Evolutionary conservation across 129 eudicot species (phyloP), one percentile per base, ranked within the genome.

Genomic region (Arctium minus): DNA sequence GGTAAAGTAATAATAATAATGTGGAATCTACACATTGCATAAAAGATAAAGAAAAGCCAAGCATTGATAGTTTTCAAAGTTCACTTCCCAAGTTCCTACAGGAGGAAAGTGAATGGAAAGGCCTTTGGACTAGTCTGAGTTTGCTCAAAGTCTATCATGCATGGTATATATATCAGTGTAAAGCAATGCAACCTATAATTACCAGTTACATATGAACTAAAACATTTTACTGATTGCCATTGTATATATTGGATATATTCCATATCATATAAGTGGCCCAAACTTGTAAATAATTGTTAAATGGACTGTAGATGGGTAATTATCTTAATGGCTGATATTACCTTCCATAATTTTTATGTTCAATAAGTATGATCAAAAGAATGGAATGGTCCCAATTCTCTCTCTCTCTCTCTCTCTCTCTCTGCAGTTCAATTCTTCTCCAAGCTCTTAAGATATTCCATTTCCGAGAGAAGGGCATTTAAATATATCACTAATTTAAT

Each of bases 1-100:
- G 87, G 87, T 84, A 84, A 84, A 84, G 87, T 79, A 84, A 74
- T 84, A 84, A 74, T 84, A 84, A 84, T 84, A 60, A 84, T 72
- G 79, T 84, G 87, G 87, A 84, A 84, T 84, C 87, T 84, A 84
- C 87, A 84, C 87, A 84, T 84, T 84, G 87, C 87, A 84, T 84
- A 75, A 83, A 84, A 84, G 87, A 65, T 84, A 84, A 84, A 84
- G 87, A 84, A 84, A 84, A 84, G 87, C 87, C 40, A 84, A 79
- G 80, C 83, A 84, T 79, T 84, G 83, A 84, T 84, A 84, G 87
- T 84, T 84, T 72, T 84, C 84, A 84, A 79, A 84, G 84, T 84
- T 84, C 87, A 84, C 87, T 84, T 84, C 87, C 87, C 87, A 65
- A 84, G 84, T 35, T 73, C 84, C 50, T 84, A 84, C 83, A 65